Evolutionary conservation across 2,329 filamentous ascomycete species (phyloP).

Genomic region (Emericellopsis cladophorae): DNA sequence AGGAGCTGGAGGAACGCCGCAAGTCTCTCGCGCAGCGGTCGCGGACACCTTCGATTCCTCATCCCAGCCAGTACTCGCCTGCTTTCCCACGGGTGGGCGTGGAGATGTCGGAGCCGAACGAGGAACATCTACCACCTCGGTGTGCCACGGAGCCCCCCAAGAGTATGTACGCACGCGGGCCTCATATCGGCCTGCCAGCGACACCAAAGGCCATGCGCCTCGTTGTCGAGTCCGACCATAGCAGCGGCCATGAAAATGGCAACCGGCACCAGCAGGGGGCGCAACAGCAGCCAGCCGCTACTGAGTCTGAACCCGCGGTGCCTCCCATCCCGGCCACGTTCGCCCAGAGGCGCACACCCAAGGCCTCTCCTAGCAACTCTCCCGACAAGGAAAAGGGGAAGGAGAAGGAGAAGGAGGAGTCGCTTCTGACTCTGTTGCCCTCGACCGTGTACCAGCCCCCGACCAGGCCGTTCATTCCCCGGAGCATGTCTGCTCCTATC

Average conservation of each 20-base stretch:
- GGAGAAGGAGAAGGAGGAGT: constrained; percentile 13
- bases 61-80: constrained; percentile 44
- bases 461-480: constrained; percentile 31
- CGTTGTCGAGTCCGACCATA: constrained; percentile 48
- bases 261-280: not conserved
- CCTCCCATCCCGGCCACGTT: constrained; percentile 38
- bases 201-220: constrained; percentile 87
- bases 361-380: constrained; percentile 18
- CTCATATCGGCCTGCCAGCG: constrained; percentile 68
- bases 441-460: constrained; percentile 50
- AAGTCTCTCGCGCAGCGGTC: constrained; percentile 72
- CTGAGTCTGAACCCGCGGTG: constrained; percentile 25
- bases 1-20: constrained; percentile 79
- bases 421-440: constrained; percentile 35
- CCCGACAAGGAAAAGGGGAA: constrained; percentile 5
- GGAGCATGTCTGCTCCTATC: constrained; percentile 49
- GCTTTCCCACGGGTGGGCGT: constrained; percentile 15
- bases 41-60: constrained; percentile 67
- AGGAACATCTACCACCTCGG: constrained; percentile 34
- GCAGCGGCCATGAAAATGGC: constrained; percentile 8
- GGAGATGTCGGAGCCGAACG: constrained; percentile 29
- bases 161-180: constrained; percentile 36
- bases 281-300: constrained; percentile 19
- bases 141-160: constrained; percentile 53
- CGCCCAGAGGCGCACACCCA: constrained; percentile 24